Evolutionary conservation across 352 stramenopile species (phyloP).

Genomic region (Salisapilia sapeloensis): DNA sequence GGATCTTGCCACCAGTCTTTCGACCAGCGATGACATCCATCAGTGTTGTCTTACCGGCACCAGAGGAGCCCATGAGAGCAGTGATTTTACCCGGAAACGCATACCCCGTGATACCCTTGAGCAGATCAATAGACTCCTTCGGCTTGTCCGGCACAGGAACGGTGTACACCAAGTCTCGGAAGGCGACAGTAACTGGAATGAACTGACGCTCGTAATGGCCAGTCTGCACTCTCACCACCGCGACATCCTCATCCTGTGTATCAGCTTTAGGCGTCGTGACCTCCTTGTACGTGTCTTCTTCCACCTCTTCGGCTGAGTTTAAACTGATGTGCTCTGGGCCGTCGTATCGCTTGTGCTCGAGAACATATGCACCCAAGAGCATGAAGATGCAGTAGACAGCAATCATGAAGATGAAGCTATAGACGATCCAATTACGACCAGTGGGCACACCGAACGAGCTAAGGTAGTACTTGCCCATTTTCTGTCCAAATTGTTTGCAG

Average conservation of each 20-base stretch:
- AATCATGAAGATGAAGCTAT: conserved; percentile 24
- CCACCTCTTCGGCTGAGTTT: no score
- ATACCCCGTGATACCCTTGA: conserved; percentile 33
- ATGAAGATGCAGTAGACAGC: conserved; percentile 36
- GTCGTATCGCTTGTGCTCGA: conserved; percentile 51
- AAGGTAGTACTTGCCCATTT: conserved; percentile 31
- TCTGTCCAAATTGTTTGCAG: conserved; percentile 15
- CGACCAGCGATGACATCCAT: conserved; percentile 90
- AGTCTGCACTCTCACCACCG: conserved; percentile 5
- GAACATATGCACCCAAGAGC: conserved; percentile 18
- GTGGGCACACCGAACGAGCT: conserved; percentile 20
- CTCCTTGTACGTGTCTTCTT: conserved; percentile 5
- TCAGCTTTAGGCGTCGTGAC: conserved; percentile 9
- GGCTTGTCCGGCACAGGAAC: conserved; percentile 11
- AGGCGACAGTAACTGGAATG: conserved; percentile 21
- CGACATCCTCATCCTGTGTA: conserved; percentile 4
- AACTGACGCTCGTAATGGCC: conserved; percentile 10
- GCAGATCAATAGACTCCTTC: conserved; percentile 23
- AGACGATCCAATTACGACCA: conserved; percentile 22
- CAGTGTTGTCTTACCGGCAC: conserved; percentile 88
- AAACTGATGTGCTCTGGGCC: conserved; percentile 26
- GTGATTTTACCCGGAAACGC: conserved; percentile 35
- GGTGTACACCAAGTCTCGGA: conserved; percentile 29
- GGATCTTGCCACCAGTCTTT: conserved; percentile 80
- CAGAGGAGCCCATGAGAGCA: conserved; percentile 52